These are phyloP conservation scores for Aureobasidium melanogenum DNA, from an alignment of 2,329 filamentous ascomycete species.

Conservation along the genomic window DNA sequence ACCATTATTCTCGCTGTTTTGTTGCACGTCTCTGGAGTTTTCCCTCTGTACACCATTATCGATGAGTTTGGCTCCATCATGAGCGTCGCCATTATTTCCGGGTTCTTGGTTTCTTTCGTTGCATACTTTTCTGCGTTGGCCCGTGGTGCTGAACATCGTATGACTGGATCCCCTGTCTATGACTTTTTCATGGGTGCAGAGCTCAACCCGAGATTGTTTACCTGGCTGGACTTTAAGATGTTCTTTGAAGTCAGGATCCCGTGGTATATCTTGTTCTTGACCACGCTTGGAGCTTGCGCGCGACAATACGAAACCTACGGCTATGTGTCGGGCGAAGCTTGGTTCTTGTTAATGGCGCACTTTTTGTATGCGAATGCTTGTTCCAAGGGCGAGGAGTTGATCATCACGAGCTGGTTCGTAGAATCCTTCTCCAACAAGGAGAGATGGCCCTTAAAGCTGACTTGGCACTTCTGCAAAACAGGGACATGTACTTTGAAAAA, in stretches of 20 bases:
- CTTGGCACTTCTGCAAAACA: not conserved
- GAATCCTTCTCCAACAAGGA: too few species aligned
- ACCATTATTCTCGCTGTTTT: conserved; percentile 60
- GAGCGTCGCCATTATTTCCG: conserved; percentile 80
- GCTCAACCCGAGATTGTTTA: conserved; percentile 63
- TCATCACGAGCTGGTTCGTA: conserved; percentile 66
- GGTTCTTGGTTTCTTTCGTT: conserved; percentile 66
- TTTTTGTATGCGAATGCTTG: conserved; percentile 82
- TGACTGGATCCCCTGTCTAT: conserved; percentile 71
- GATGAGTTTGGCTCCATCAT: conserved; percentile 86
- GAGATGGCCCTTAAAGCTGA: not conserved
- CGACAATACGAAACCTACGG: conserved; percentile 73
- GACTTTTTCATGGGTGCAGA: conserved; percentile 82
- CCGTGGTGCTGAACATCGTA: conserved; percentile 73
- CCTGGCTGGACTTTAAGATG: conserved; percentile 77
- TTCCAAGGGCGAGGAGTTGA: conserved; percentile 77
- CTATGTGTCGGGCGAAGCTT: conserved; percentile 71
- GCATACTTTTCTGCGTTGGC: conserved; percentile 73
- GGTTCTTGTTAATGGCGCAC: conserved; percentile 78
- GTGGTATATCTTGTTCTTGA: conserved; percentile 74
- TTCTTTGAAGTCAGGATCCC: conserved; percentile 82
- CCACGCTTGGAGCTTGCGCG: conserved; percentile 62
- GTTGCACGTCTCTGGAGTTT: conserved; percentile 69
- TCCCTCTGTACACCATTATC: conserved; percentile 76
- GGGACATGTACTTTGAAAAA: conserved; percentile 12